phyloP scores from a whole-genome alignment of 805 yeast species.

The Metschnikowia chrysomelidarum region DNA sequence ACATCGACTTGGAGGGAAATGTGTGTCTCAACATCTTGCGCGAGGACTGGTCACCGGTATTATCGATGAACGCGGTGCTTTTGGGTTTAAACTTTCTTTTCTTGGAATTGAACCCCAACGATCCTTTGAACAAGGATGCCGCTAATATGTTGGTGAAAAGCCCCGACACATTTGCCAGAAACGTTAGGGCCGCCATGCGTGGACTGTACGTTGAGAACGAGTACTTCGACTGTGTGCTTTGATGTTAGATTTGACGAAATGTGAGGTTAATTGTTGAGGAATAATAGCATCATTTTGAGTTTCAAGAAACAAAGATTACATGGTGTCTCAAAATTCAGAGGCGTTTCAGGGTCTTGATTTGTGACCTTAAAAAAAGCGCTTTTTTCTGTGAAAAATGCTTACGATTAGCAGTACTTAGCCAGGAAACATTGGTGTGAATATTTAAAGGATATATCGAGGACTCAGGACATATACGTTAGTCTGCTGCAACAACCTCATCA shows the following conservation, averaged over 20 bases:
- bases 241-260: slow-evolving; percentile 1
- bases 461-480: too few relatives aligned
- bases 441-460: too few relatives aligned
- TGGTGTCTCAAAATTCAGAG: too few relatives aligned
- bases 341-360: too few relatives aligned
- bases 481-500: too few relatives aligned
- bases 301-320: too few relatives aligned
- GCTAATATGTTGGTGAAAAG: slow-evolving; percentile 52
- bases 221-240: slow-evolving; percentile 59
- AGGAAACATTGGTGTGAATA: too few relatives aligned
- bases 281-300: background rate
- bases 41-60: slow-evolving; percentile 96
- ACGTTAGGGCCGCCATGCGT: slow-evolving; percentile 63
- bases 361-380: too few relatives aligned
- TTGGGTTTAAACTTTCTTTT: slow-evolving; percentile 85
- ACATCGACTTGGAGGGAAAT: slow-evolving; percentile 86
- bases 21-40: slow-evolving; percentile 87
- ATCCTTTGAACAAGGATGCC: slow-evolving; percentile 90
- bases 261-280: too few relatives aligned
- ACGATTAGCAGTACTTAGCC: too few relatives aligned
- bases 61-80: slow-evolving; percentile 74
- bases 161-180: slow-evolving; percentile 45
- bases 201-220: slow-evolving; percentile 66
- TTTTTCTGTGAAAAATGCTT: too few relatives aligned
- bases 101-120: slow-evolving; percentile 86